Percentiles rank a stretch among this genome's conserved stretches.
phyloP scores from a whole-genome alignment of 2,329 filamentous ascomycete species.

The Colletotrichum shisoi region DNA sequence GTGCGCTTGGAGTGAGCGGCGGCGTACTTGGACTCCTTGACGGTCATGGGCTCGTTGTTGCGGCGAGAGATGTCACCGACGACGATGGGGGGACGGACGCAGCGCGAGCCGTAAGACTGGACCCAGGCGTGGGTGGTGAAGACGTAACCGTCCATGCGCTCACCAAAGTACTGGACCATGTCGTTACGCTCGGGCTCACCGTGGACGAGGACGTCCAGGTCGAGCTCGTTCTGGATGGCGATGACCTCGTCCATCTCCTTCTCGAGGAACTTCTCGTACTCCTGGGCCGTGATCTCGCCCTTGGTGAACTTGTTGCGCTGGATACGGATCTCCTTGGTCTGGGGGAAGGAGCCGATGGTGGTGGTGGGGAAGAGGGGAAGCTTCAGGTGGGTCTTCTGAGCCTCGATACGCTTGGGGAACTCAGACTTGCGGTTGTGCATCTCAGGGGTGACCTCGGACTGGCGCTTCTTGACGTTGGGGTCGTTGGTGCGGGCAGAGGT shows the following conservation, averaged over 20 bases:
- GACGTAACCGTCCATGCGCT: slow-evolving; percentile 93
- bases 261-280: slow-evolving; percentile 99
- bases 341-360: slow-evolving; percentile 98
- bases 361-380: slow-evolving; percentile 98
- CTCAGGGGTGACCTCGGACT: slow-evolving; percentile 81
- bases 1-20: slow-evolving; percentile 96
- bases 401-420: slow-evolving; percentile 83
- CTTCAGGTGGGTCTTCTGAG: slow-evolving; percentile 91
- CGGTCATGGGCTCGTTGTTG: slow-evolving; percentile 82
- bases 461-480: slow-evolving; percentile 95
- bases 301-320: slow-evolving; percentile 99
- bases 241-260: slow-evolving; percentile 96
- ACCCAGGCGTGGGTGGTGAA: slow-evolving; percentile 99
- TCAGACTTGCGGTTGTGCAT: slow-evolving; percentile 93
- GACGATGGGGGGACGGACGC: slow-evolving; percentile 96
- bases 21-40: slow-evolving; percentile 99
- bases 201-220: slow-evolving; percentile 95
- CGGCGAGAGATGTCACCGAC: slow-evolving; percentile 98
- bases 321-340: slow-evolving; percentile 98
- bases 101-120: slow-evolving; percentile 97
- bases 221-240: slow-evolving; percentile 97
- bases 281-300: slow-evolving; percentile 87
- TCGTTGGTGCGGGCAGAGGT: slow-evolving; percentile 96
- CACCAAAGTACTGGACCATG: slow-evolving; percentile 99
- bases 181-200: slow-evolving; percentile 99